Evolutionary conservation across 1,284 basidiomycete species (phyloP), one percentile per base, ranked within the genome.

Genomic region (Leccinum fallax): DNA sequence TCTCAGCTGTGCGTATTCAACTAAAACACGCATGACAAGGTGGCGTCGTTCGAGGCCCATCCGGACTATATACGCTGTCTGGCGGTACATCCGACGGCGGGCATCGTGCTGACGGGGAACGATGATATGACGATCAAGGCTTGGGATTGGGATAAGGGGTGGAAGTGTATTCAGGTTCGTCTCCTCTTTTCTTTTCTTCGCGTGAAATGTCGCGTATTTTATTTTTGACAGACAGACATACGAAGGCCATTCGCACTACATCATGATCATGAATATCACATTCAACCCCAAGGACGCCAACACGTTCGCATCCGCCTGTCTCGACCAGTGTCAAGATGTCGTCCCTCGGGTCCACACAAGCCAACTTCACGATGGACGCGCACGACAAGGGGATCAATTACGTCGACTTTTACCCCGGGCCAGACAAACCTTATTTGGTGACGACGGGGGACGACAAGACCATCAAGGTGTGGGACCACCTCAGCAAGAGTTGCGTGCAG

Each of bases 91-190:
- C 97, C 97, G 2, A 94, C 93, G 1, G 87, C 93, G 62, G 89
- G 89, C 74, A 90, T 98, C 65, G 93, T 99, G 15, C 81, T 99
- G 53, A 99, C 97, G 0, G 97, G 97, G 30, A 94, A 92, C 72
- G 97, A 99, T 76, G 97, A 99, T 77, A 98, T 99, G 97, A 96
- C 95, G 32, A 97, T 99, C 83, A 97, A 97, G 78, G 93, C 96
- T 68, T 99, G 97, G 97, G 96, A 99, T 77, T 99, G 97, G 97
- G 97, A 99, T 66, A 97, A 98, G 82, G 88, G 90, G 66, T 99
- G 97, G 97, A 92, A 95, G 75, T 95, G 93, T 74, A 89, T 97
- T 60, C 95, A 98, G 84, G 94, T 94, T 64, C 64, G 86, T 63
- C 26, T 4, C 0, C 2, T 56, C 11, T 15, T 61, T 34, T 38